Base-by-base conservation (phyloP, 2,329 filamentous ascomycete species). In the Aspergillus tubingensis region DNA sequence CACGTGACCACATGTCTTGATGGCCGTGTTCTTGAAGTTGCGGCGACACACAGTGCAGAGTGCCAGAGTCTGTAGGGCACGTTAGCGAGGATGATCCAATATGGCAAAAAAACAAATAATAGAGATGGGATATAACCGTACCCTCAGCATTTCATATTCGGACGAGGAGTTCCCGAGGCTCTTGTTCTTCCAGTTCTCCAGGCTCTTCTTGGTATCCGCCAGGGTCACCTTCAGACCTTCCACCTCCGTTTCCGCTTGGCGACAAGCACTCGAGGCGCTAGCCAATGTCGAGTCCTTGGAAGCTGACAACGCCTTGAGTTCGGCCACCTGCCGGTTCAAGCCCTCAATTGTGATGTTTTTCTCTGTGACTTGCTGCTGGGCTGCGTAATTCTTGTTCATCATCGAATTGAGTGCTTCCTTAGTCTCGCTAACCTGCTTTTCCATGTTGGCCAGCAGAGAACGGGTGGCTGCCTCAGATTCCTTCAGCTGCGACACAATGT, bases 1-100 rank as follows among this genome's bases (percentile, higher is more conserved):
- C 52, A 96, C 86, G 76, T 99, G 95, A 1, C 95, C 95, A 75
- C 95, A 99, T 0, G 91, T 92, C 79, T 95, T 96, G 75, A 99
- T 85, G 8, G 89, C 90, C 0, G 93, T 96, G 72, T 98, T 92
- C 78, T 98, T 98, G 81, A 97, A 93, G 67, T 94, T 91, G 71
- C 87, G 89, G 68, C 92, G 91, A 80, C 96, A 99, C 54, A 98
- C 91, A 10, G 92, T 91, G 80, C 95, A 99, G 54, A 96, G 86
- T 32, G 91, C 89, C 76, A 95, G 85, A 70, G 84, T 83, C 88
- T 91, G 70, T 2, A 7, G 36, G 15, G 60, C 8, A 54, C 61
- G 63, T 69, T 68, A 71, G 59, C 47, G 38, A 41, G 25, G 49
- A n/a, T 21, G 11, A n/a, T 30, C 43, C 10, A 17, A 51, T 36